Evolutionary conservation across 2,329 filamentous ascomycete species (phyloP).

Genomic region (Fusarium sarcochroum): DNA sequence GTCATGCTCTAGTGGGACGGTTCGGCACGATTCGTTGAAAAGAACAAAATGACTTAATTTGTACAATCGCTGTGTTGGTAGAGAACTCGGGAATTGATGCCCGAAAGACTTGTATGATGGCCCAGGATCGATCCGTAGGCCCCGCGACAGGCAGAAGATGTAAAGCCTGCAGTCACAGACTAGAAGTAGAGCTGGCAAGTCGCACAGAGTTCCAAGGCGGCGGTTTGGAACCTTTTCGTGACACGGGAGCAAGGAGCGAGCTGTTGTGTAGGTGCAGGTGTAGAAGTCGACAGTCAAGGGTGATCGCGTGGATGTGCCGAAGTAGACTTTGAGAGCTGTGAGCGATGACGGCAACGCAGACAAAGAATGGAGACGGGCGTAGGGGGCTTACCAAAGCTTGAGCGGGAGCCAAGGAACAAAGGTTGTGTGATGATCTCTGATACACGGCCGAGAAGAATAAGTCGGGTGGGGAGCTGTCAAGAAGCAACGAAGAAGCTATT

Average conservation of each 20-base stretch:
- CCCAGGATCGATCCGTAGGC: conserved; percentile 21
- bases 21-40: conserved; percentile 27
- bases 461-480: conserved; percentile 31
- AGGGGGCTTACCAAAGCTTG: conserved; percentile 46
- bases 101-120: conserved; percentile 16
- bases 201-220: conserved; percentile 41
- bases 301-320: conserved; percentile 39
- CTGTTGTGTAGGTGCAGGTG: conserved; percentile 39
- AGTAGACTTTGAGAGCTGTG: conserved; percentile 36
- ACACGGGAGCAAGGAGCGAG: conserved; percentile 39
- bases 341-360: conserved; percentile 45
- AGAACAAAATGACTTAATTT: conserved; percentile 16
- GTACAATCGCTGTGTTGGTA: conserved; percentile 20
- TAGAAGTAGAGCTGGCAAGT: conserved; percentile 39
- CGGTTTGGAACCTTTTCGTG: conserved; percentile 41
- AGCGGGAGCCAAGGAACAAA: conserved; percentile 35
- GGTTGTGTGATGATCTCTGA: conserved; percentile 17
- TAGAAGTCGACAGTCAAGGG: conserved; percentile 37
- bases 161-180: conserved; percentile 27
- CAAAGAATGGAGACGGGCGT: conserved; percentile 42
- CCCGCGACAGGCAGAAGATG: conserved; percentile 25
- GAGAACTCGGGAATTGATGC: conserved; percentile 6
- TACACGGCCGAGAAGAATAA: conserved; percentile 32
- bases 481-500: conserved; percentile 37
- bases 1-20: conserved; percentile 44